phyloP scores from a whole-genome alignment of 805 yeast genomes.

The Metschnikowia amazonensis region DNA sequence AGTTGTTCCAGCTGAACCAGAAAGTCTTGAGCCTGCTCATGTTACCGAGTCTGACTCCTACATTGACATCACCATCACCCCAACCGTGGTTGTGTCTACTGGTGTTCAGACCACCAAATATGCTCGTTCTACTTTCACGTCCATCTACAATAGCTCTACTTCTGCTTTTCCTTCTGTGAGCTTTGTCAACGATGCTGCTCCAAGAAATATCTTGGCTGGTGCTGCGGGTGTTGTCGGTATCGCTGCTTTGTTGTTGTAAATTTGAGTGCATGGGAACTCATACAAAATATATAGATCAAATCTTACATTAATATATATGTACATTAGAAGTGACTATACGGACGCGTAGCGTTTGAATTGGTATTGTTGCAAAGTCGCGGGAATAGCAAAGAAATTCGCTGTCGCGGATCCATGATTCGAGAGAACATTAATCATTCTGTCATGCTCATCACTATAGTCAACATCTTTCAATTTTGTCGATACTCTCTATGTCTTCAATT shows the following conservation, averaged over 20 bases:
- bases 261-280: background rate
- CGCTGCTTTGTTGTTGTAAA: slow-evolving; percentile 34
- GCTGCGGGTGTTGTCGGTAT: slow-evolving; percentile 41
- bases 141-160: slow-evolving; percentile 23
- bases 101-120: slow-evolving; percentile 43
- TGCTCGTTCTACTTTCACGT: slow-evolving; percentile 36
- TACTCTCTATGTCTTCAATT: no score
- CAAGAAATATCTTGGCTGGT: slow-evolving; percentile 28
- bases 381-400: no score
- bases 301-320: slow-evolving; percentile 2
- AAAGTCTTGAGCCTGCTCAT: slow-evolving; percentile 14
- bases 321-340: background rate
- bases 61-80: slow-evolving; percentile 50
- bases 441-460: background rate
- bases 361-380: slow-evolving; percentile 1
- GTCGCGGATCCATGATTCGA: no score
- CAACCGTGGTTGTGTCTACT: slow-evolving; percentile 44
- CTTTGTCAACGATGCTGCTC: slow-evolving; percentile 34
- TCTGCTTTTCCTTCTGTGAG: slow-evolving; percentile 24
- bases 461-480: background rate
- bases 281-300: slow-evolving; percentile 7
- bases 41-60: slow-evolving; percentile 33
- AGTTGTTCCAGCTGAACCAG: slow-evolving; percentile 6
- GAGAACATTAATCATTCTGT: no score
- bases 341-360: background rate